Evolutionary conservation across 73 alveolate genomes (phyloP), one percentile per base, ranked within the genome.

Genomic region (Paramecium bursaria): DNA sequence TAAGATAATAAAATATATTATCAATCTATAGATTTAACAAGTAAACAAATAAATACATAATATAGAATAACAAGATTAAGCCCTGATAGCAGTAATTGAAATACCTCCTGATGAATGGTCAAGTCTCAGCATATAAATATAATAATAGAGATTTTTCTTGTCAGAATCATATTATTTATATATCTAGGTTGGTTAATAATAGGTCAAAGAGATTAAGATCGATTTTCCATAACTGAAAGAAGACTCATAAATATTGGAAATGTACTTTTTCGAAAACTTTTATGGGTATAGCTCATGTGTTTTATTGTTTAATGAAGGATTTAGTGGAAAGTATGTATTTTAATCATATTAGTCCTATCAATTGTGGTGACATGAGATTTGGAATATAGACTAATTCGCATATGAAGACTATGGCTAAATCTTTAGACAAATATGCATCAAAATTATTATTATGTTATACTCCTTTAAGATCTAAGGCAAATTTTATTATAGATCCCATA

Each of bases 401-500:
- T 23, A 7, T 67, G 21, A 67, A 57, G 44, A 67, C 49, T 33
- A 15, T 67, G 11, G 26, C 33, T 67, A 67, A 67, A 17, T 67
- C 35, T 33, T 23, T 31, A 11, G 82, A 47, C 0, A 67, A 67
- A 25, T 31, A 67, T 39, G 49, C 49, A 7, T 39, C 49, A 21
- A 67, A 35, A 67, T 67, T 67, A 19, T 5, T 67, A 14, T 42
- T 67, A 7, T 67, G 82, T 39, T 67, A 67, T 21, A 67, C 82
- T 39, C 82, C 82, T 17, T 47, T 67, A n/a, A 67, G 82, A 67
- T 35, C 82, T 14, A 39, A 57, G 27, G 53, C 82, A 26, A 67
- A 67, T 67, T 67, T 67, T 42, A 67, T 67, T 14, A 67, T 47
- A 25, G 82, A 67, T 67, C 82, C 82, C 2, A 67, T 67, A 1